Percentiles rank a stretch among this genome's conserved stretches.
phyloP scores from a whole-genome alignment of 2,329 filamentous ascomycete species.

The Talaromyces sp. region DNA sequence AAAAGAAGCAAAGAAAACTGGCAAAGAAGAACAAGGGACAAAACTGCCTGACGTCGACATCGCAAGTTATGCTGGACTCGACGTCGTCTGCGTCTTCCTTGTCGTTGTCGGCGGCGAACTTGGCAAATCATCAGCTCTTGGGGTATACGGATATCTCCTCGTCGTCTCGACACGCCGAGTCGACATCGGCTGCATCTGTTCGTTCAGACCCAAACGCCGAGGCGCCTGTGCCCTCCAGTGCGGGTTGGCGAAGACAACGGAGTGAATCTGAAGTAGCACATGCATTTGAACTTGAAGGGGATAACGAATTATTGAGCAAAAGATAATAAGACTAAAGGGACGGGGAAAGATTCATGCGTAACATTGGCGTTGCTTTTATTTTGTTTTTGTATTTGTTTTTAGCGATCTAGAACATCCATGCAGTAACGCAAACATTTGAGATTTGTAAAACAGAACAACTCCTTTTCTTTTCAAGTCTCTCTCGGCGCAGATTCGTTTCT shows the following conservation, averaged over 20 bases:
- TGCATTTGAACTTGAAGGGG: neutral
- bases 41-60: neutral
- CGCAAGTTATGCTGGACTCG: neutral
- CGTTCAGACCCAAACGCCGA: neutral
- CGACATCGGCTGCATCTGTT: neutral
- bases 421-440: neutral
- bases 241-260: neutral
- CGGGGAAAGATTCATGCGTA: neutral
- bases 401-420: neutral
- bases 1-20: slow-evolving; percentile 8
- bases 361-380: neutral
- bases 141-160: neutral
- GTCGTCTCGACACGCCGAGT: neutral
- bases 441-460: neutral
- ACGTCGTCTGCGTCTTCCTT: neutral
- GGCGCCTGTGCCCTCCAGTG: neutral
- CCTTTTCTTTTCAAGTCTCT: neutral
- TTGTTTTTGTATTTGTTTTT: neutral
- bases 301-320: neutral
- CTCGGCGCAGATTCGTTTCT: slow-evolving; percentile 33
- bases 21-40: slow-evolving; percentile 3
- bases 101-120: neutral
- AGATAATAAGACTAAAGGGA: neutral
- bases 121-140: neutral
- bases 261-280: neutral